phyloP scores from a whole-genome alignment of 1,284 basidiomycete genomes.

The Fistulina hepatica region DNA sequence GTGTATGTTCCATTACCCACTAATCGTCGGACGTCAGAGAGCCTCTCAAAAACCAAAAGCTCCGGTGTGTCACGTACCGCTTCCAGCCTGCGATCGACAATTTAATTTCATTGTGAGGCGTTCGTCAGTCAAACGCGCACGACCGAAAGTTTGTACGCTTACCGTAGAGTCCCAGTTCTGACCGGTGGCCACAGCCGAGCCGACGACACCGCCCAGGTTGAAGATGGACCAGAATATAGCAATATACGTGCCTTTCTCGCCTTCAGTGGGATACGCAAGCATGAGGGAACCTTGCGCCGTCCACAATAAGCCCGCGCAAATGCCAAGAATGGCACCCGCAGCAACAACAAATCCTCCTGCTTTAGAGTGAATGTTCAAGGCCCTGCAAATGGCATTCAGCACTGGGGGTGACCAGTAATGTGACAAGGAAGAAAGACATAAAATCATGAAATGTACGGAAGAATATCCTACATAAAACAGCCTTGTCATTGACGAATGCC shows the following conservation, averaged over 20 bases:
- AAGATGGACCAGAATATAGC: slow-evolving; percentile 71
- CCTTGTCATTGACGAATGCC: no score
- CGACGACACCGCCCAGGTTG: slow-evolving; percentile 63
- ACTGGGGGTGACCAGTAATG: slow-evolving; percentile 1
- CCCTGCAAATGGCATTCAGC: slow-evolving; percentile 37
- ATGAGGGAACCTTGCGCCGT: slow-evolving; percentile 77
- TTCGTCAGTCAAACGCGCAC: neutral
- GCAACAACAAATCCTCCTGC: slow-evolving; percentile 60
- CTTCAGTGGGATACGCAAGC: slow-evolving; percentile 71
- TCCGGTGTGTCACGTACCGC: slow-evolving; percentile 17
- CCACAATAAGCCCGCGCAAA: slow-evolving; percentile 82
- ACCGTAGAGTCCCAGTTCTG: slow-evolving; percentile 41
- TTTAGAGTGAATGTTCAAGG: slow-evolving; percentile 52
- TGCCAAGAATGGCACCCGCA: slow-evolving; percentile 70
- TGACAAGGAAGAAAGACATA: neutral
- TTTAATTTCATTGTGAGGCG: neutral
- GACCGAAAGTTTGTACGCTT: slow-evolving; percentile 7
- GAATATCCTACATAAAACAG: no score
- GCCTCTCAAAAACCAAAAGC: slow-evolving; percentile 3
- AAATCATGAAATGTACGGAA: no score
- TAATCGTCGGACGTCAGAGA: slow-evolving; percentile 16
- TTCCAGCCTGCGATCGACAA: slow-evolving; percentile 17
- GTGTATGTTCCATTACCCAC: slow-evolving; percentile 58
- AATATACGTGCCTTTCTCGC: slow-evolving; percentile 71
- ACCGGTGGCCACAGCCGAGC: slow-evolving; percentile 53